Conservation (phyloP, 1,284 basidiomycete species). For the Laetiporus sulphureus region DNA sequence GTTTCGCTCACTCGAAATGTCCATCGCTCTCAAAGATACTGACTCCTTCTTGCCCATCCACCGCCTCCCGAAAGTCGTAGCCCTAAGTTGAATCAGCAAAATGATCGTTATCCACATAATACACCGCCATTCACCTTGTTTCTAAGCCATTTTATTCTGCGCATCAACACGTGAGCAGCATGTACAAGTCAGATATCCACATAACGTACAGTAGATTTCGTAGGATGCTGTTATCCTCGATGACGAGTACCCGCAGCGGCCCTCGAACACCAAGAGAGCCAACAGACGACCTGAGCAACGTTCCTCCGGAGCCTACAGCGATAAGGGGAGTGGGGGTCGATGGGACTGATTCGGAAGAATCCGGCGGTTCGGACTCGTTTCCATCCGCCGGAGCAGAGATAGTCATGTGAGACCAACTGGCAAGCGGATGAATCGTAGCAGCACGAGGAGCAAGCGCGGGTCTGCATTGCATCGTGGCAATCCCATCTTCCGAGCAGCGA, state of each 20-base stretch:
- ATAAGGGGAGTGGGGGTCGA: slow-evolving; percentile 41
- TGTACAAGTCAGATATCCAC: slow-evolving; percentile 16
- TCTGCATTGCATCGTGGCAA: slow-evolving; percentile 18
- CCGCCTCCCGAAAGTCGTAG: slow-evolving; percentile 73
- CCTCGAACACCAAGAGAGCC: slow-evolving; percentile 35
- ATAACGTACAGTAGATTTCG: slow-evolving; percentile 59
- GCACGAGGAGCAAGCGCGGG: slow-evolving; percentile 43
- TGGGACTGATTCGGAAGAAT: slow-evolving; percentile 15
- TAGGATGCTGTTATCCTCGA: slow-evolving; percentile 79
- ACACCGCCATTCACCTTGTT: slow-evolving; percentile 45
- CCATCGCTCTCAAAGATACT: slow-evolving; percentile 63
- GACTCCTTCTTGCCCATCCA: slow-evolving; percentile 82
- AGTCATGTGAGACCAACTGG: slow-evolving; percentile 32
- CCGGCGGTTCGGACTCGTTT: slow-evolving; percentile 13
- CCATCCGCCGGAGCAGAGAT: slow-evolving; percentile 29
- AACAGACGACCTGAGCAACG: slow-evolving; percentile 55
- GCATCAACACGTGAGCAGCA: slow-evolving; percentile 23
- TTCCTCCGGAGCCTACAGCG: slow-evolving; percentile 50
- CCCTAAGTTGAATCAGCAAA: too few relatives aligned
- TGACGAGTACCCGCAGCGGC: slow-evolving; percentile 62
- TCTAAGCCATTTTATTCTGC: slow-evolving; percentile 72
- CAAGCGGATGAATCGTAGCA: slow-evolving; percentile 39
- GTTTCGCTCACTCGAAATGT: slow-evolving; percentile 71
- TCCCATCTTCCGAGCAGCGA: slow-evolving; percentile 46
- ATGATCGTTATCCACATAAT: not conserved